Base-by-base conservation (phyloP, 129 eudicot species). In the Artemisia annua region DNA sequence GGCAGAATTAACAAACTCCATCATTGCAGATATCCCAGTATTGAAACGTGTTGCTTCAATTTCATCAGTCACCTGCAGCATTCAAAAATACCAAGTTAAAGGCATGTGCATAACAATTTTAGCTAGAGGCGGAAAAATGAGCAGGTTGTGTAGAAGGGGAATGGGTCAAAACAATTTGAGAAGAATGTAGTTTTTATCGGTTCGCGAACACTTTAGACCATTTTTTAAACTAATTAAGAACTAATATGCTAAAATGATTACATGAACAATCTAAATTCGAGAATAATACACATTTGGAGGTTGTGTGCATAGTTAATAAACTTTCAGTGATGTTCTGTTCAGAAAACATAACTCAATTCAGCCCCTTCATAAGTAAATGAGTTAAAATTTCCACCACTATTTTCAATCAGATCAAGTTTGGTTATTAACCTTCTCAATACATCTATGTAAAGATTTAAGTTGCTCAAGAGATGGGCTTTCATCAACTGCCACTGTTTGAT, bases 1-100 rank as follows among this genome's bases (percentile, higher is more conserved):
- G 43, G 96, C 99, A 44, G 84, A 86, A 82, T 94, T 94, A 57
- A 81, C 83, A 84, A 94, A 94, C 88, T 94, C 99, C 99, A 94
- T 94, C 99, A 94, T 90, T 30, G 99, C 97, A 72, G 99, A 94
- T 74, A 94, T 90, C 56, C 97, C 99, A 35, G 99, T 94, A 76
- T 94, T 94, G 76, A 94, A 94, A 54, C 99, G 85, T 19, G 99
- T 94, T 67, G 84, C 96, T 81, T 94, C 97, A 72, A 90, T 86
- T 76, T 94, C 99, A 73, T 90, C 97, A 1, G 91, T 88, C 22
- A 94, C 97, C 98, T 93, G 74, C 67, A 51, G 30, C 51, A 11
- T 64, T 57, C 32, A 6, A 56, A 55, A 80, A 69, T 43, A 35
- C 60, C 54, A 74, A 43, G 67, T 68, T 63, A 22, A 49, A 59